Evolutionary conservation across 371 early-diverging fungal species (phyloP).

Genomic region (Mycotypha africana): DNA sequence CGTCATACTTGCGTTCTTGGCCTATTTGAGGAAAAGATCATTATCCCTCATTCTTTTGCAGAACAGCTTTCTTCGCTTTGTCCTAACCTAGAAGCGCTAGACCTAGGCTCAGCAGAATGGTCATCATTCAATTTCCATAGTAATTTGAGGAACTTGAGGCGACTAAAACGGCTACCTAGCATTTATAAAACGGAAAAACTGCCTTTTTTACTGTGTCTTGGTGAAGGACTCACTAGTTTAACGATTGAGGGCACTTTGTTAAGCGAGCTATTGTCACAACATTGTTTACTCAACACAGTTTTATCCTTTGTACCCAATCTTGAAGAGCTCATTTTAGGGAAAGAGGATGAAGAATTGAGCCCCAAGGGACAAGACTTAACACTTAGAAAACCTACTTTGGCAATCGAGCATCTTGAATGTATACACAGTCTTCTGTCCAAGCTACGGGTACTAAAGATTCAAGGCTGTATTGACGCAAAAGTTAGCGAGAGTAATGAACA

Average conservation of each 20-base stretch:
- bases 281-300: neutral
- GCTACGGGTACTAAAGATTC: neutral
- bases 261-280: slow-evolving; percentile 3
- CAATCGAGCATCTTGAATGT: slow-evolving; percentile 7
- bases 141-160: neutral
- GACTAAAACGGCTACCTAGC: slow-evolving; percentile 6
- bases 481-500: neutral
- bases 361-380: too few relatives aligned
- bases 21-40: too few relatives aligned
- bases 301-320: slow-evolving; percentile 4
- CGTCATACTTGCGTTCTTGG: neutral
- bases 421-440: slow-evolving; percentile 2
- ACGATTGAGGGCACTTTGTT: slow-evolving; percentile 9
- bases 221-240: neutral
- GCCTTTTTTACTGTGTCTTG: slow-evolving; percentile 6
- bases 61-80: slow-evolving; percentile 9
- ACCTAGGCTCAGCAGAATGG: slow-evolving; percentile 11
- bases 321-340: neutral
- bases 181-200: too few relatives aligned
- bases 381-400: slow-evolving; percentile 1
- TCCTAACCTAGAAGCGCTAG: slow-evolving; percentile 6
- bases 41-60: slow-evolving; percentile 1
- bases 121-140: neutral
- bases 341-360: neutral
- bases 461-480: slow-evolving; percentile 6